Conservation (phyloP, 169 alveolate genomes). For the Amoebophrya sp. region DNA sequence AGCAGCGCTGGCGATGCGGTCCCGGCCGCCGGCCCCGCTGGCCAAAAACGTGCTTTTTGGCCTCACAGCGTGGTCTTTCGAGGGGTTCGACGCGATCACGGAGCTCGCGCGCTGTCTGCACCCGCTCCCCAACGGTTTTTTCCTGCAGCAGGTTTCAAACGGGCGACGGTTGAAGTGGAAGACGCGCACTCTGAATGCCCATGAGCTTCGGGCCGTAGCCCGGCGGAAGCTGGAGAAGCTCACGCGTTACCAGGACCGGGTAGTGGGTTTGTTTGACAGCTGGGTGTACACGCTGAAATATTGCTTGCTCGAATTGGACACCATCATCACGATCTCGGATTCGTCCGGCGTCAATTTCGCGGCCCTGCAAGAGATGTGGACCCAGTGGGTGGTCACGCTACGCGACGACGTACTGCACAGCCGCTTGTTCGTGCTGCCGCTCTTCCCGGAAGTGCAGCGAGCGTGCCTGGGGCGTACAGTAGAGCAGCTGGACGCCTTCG, state of each 20-base stretch:
- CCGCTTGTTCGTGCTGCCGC: not conserved
- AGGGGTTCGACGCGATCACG: not conserved
- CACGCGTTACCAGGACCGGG: not conserved
- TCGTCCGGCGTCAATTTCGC: not conserved
- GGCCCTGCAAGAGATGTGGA: not conserved
- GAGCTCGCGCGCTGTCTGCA: not conserved
- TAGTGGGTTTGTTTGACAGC: not conserved
- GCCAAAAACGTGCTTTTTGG: not conserved
- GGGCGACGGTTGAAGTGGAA: not conserved
- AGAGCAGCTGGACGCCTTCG: not conserved
- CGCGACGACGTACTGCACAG: not conserved
- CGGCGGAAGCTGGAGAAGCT: not conserved
- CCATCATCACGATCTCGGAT: not conserved
- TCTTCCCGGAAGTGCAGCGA: not conserved
- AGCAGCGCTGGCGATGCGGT: no score
- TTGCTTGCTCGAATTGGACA: not conserved
- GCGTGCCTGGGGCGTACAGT: not conserved
- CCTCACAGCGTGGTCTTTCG: not conserved
- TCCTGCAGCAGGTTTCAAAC: no score
- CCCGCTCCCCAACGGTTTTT: not conserved
- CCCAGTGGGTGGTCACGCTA: not conserved
- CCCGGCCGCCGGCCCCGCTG: not conserved
- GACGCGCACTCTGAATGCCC: not conserved
- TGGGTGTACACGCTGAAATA: not conserved
- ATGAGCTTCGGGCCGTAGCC: not conserved